Conservation (phyloP, 2,329 filamentous ascomycete species). For the Corynespora cassiicola region DNA sequence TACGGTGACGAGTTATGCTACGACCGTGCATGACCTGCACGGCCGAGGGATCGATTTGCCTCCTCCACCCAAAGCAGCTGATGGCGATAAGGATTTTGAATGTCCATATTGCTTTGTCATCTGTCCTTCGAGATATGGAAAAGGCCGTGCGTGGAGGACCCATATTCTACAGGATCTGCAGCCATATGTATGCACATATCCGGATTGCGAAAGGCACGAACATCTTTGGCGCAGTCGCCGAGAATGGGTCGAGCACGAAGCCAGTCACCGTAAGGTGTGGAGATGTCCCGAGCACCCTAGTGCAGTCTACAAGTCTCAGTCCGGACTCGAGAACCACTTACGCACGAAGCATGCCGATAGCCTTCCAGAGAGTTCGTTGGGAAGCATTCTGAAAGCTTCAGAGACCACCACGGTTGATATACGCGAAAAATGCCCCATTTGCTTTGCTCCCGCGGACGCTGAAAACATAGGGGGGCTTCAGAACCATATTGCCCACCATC, state of each 20-base stretch:
- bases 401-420: constrained; percentile 40
- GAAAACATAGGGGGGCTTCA: constrained; percentile 33
- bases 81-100: constrained; percentile 44
- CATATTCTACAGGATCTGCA: constrained; percentile 46
- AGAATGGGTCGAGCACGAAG: constrained; percentile 47
- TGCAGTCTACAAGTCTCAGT: constrained; percentile 31
- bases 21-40: constrained; percentile 41
- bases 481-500: constrained; percentile 45
- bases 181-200: constrained; percentile 45
- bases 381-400: constrained; percentile 37
- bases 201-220: constrained; percentile 31
- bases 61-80: constrained; percentile 37
- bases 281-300: constrained; percentile 41
- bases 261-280: constrained; percentile 44
- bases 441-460: constrained; percentile 26
- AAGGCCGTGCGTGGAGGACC: constrained; percentile 40
- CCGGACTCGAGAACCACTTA: constrained; percentile 38
- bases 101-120: constrained; percentile 49
- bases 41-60: constrained; percentile 41
- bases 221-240: constrained; percentile 44
- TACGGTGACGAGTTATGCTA: constrained; percentile 45
- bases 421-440: constrained; percentile 41
- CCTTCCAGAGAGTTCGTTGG: constrained; percentile 34
- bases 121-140: constrained; percentile 44
- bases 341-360: constrained; percentile 33